Base-by-base conservation (phyloP, 2,329 filamentous ascomycete species). In the Xylariomycetidae sp. region DNA sequence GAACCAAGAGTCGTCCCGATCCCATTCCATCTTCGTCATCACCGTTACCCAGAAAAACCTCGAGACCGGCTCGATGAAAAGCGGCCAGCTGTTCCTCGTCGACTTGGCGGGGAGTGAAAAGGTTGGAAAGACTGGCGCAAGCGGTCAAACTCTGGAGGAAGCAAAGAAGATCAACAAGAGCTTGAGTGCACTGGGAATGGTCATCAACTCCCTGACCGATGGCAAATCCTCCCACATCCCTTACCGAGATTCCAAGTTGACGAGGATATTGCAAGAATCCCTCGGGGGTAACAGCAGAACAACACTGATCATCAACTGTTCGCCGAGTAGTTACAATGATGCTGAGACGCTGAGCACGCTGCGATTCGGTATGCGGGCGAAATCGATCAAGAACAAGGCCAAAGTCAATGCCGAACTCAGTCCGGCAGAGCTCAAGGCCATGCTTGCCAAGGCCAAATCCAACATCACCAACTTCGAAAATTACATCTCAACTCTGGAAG, bases 131-230 rank as follows among this genome's bases (percentile, higher is more conserved):
- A 98, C 92, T 18, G 92, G 92, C 50, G 92, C 92, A 42, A 96
- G 88, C 59, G 92, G 92, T 37, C 92, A 97, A 64, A 97, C 90
- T 4, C 72, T 98, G 27, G 92, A 97, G 62, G 92, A 98, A 62
- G 92, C 92, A 41, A 97, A 97, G 74, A 98, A 98, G 74, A 98
- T 98, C 75, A 98, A 98, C 76, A 97, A 97, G 75, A 96, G 88
- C 73, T 76, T 98, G 69, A 96, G 89, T 67, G 89, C 92, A 35
- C 74, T 98, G 40, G 92, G 92, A 53, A 97, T 96, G 89, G 92
- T 97, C 67, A 98, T 98, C 73, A 97, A 97, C 64, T 80, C 89
- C 34, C 69, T 98, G 51, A 96, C 92, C 3, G 92, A 97, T 59
- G 90, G 89, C 57, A 96, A 94, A 85, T 95, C 89, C 26, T 88